phyloP scores from a whole-genome alignment of 2,329 filamentous ascomycete species.

The Lasiodiplodia citricola region DNA sequence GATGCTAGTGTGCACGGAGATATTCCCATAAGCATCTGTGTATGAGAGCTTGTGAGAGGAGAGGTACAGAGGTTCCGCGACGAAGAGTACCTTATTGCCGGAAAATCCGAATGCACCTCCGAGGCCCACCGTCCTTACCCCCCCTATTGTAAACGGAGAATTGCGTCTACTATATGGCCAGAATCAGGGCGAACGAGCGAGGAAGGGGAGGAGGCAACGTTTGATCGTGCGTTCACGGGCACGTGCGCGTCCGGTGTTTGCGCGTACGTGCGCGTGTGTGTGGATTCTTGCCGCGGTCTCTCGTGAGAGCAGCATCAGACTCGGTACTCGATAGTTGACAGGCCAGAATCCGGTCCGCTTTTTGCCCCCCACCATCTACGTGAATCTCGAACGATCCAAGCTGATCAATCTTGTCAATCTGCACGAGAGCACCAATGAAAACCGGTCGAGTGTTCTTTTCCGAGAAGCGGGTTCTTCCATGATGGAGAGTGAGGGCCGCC shows the following conservation, averaged over 20 bases:
- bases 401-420: slow-evolving; percentile 14
- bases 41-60: neutral
- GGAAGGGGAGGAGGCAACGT: neutral
- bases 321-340: neutral
- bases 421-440: slow-evolving; percentile 13
- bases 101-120: neutral
- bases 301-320: slow-evolving; percentile 8
- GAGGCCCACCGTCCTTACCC: neutral
- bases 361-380: slow-evolving; percentile 1
- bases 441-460: neutral
- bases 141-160: neutral
- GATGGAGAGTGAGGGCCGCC: neutral
- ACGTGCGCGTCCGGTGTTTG: neutral
- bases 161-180: neutral
- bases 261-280: slow-evolving; percentile 5
- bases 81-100: neutral
- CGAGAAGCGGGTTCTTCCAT: neutral
- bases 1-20: neutral
- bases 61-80: neutral
- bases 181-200: neutral
- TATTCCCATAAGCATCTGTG: neutral
- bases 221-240: neutral
- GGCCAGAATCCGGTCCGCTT: neutral
- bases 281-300: neutral
- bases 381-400: slow-evolving; percentile 22